These are phyloP conservation scores for Ploettnerulaceae sp. DNA, from an alignment of 2,329 filamentous ascomycete species.

Conservation along the genomic window DNA sequence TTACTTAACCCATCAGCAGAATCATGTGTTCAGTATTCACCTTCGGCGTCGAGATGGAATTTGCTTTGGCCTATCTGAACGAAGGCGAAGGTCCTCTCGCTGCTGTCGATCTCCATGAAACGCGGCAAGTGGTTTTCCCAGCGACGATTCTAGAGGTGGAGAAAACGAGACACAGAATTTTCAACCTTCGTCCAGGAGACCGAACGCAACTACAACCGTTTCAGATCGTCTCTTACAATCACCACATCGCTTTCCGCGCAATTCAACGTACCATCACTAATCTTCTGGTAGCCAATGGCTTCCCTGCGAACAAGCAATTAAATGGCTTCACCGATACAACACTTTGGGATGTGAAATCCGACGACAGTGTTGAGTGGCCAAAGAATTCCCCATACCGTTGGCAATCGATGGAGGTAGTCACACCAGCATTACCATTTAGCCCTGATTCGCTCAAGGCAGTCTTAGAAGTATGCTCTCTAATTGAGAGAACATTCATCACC, in stretches of 20 bases:
- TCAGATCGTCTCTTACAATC: too few species aligned
- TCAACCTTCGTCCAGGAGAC: not conserved
- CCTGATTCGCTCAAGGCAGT: slow-evolving; percentile 3
- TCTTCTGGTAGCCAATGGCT: too few species aligned
- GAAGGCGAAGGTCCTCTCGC: not conserved
- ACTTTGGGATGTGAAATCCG: too few species aligned
- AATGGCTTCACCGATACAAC: too few species aligned
- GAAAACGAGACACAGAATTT: not conserved
- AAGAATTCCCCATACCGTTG: not conserved
- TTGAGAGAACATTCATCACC: slow-evolving; percentile 20
- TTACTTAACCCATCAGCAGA: too few species aligned
- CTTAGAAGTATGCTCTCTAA: slow-evolving; percentile 3
- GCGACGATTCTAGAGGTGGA: not conserved
- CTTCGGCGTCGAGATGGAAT: slow-evolving; percentile 1
- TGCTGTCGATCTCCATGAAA: too few species aligned
- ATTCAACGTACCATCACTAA: too few species aligned
- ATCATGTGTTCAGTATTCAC: too few species aligned
- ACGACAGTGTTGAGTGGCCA: not conserved
- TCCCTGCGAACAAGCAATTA: too few species aligned
- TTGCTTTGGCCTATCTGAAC: not conserved
- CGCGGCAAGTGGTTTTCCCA: not conserved
- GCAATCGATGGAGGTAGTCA: not conserved
- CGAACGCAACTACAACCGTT: not conserved
- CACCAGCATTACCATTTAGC: slow-evolving; percentile 3
- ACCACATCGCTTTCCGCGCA: too few species aligned